A percentile compares a stretch with the other conserved stretches of the same genome.
These are phyloP conservation scores for Septoria petroselini DNA, from an alignment of 2,329 filamentous ascomycete genomes.

Conservation along the genomic window DNA sequence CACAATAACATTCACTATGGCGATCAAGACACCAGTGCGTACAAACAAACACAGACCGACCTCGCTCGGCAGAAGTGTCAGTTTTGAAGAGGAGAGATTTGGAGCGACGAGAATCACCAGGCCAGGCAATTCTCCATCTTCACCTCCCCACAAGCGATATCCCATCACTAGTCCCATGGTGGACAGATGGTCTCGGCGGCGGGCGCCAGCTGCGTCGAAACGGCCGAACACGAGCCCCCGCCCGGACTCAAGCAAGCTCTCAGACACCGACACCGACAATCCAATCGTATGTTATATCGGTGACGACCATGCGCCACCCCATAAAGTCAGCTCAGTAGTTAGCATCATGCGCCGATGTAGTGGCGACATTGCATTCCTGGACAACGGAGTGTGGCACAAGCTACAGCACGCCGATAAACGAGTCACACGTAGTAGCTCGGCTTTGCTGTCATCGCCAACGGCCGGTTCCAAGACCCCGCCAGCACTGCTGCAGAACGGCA, in stretches of 20 bases:
- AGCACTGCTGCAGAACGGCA: background rate
- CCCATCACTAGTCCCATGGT: background rate
- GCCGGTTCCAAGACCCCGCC: background rate
- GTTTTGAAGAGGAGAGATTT: constrained; percentile 8
- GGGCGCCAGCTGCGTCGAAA: background rate
- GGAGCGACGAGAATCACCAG: constrained; percentile 2
- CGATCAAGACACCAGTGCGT: background rate
- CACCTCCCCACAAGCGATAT: constrained; percentile 3
- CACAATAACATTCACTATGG: background rate
- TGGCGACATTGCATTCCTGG: background rate
- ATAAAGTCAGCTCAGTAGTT: background rate
- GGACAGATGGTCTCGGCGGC: too few relatives aligned
- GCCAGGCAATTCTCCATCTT: constrained; percentile 7
- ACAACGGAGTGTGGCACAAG: background rate
- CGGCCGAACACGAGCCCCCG: background rate
- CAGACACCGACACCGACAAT: too few relatives aligned
- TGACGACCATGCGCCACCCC: too few relatives aligned
- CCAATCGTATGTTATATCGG: too few relatives aligned
- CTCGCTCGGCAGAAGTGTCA: constrained; percentile 3
- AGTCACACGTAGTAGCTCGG: background rate
- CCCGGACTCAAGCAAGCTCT: too few relatives aligned
- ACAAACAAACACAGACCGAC: background rate
- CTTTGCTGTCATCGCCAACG: background rate
- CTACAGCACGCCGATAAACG: background rate
- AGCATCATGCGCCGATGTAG: background rate